Base-by-base conservation (phyloP, 805 yeast species). In the Zygosaccharomyces pseudorouxii region DNA sequence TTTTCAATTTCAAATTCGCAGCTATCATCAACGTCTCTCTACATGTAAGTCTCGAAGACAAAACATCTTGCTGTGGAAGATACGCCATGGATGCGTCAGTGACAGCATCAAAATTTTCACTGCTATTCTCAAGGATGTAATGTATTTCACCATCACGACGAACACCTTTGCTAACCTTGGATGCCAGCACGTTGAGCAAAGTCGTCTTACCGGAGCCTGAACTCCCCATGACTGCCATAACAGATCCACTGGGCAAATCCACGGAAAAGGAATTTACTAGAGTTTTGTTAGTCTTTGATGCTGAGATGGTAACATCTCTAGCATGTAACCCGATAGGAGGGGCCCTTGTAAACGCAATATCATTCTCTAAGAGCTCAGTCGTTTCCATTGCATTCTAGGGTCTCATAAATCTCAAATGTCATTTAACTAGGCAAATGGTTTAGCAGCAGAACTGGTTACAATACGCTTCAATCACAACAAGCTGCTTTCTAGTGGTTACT, bases 151-250 rank as follows among this genome's bases (percentile, higher is more conserved):
- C 84, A 3, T 62, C 58, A 49, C 75, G 71, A 1, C 49, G 53
- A 52, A 80, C 63, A 8, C 71, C 72, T 27, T 71, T 53, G 40
- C 63, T 56, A 16, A 76, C 70, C 53, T 84, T 64, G 40, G 79
- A 75, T 0, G 88, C 81, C 42, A 84, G 62, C 0, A 80, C 79
- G 60, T 88, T 88, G 19, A 88, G 69, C 38, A 88, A 63, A 0
- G 96, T 86, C 0, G 96, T 88, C 59, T 89, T 88, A 3, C 95
- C 96, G 3, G 89, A 80, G 0, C 96, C 96, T 0, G 90, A 84
- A 0, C 95, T 92, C 2, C 96, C 96, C 71, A 89, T 76, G 8
- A 88, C 84, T 5, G 95, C 95, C 65, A 88, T 74, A 33, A 89
- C 65, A 8, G 83, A 71, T 14, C 87, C 86, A 11, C 77, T 63